phyloP scores from a whole-genome alignment of 2,329 filamentous ascomycete species.

The Ceratocystis diversiconidia region DNA sequence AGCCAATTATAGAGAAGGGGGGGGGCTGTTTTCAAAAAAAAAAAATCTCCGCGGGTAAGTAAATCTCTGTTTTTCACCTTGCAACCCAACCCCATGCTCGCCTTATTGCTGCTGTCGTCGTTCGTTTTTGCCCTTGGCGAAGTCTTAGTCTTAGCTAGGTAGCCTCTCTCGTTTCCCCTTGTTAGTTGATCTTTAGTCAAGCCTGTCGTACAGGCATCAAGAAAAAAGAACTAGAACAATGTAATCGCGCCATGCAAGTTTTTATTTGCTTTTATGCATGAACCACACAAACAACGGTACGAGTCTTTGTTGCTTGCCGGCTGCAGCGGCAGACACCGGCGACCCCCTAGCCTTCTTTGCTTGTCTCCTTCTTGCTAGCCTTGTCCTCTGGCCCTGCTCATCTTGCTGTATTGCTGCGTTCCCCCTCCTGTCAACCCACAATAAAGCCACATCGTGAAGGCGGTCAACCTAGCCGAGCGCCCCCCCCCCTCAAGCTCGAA shows the following conservation, averaged over 20 bases:
- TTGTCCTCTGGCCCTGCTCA: neutral
- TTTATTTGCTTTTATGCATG: conserved; percentile 1
- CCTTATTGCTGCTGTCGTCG: neutral
- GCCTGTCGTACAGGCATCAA: neutral
- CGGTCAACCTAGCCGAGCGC: neutral
- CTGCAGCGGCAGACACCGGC: too few relatives aligned
- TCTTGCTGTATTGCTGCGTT: neutral
- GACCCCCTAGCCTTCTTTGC: neutral
- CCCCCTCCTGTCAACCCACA: neutral
- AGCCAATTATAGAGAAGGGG: neutral
- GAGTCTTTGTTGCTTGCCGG: neutral
- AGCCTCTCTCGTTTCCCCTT: neutral
- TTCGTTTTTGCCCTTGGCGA: neutral
- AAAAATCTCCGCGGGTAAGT: neutral
- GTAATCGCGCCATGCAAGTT: neutral
- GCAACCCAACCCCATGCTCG: neutral
- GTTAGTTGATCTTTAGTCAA: neutral
- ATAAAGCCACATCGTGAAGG: neutral
- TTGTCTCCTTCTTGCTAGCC: neutral
- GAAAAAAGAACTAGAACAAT: neutral
- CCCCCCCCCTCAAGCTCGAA: too few relatives aligned
- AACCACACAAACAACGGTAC: neutral
- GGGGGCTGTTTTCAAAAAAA: neutral
- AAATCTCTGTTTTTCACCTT: neutral
- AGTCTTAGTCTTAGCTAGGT: too few relatives aligned